Conservation (phyloP, 2,329 filamentous ascomycete genomes). For the Monilinia fructigena region DNA sequence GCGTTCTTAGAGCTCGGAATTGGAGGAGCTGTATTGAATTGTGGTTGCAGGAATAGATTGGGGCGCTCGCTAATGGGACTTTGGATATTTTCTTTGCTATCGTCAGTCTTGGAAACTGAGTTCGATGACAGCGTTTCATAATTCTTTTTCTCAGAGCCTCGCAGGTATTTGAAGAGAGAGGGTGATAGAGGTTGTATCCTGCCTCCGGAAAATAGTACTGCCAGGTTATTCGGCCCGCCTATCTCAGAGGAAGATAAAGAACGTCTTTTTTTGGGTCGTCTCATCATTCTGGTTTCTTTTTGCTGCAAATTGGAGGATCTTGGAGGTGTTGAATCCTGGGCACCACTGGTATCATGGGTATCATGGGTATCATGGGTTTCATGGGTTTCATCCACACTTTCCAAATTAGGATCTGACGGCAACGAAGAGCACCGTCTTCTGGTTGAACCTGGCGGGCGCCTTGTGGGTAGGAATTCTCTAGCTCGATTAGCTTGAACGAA, state of each 20-base stretch:
- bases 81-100: not conserved
- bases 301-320: not conserved
- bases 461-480: not conserved
- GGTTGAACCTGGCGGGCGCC: not conserved
- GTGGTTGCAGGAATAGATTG: not conserved
- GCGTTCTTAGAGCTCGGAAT: too few species aligned
- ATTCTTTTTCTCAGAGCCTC: not conserved
- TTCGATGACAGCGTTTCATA: not conserved
- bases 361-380: too few species aligned
- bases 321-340: not conserved
- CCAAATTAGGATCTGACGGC: not conserved
- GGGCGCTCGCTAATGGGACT: not conserved
- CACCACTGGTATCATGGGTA: too few species aligned
- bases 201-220: not conserved
- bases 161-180: not conserved
- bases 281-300: not conserved
- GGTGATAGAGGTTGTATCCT: not conserved
- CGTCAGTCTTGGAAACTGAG: not conserved
- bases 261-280: not conserved
- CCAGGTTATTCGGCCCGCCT: not conserved
- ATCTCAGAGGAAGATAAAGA: not conserved
- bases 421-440: not conserved
- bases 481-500: not conserved
- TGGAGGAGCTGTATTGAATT: too few species aligned
- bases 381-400: not conserved